Evolutionary conservation across 331 rosid genomes (phyloP).

Genomic region (Stylosanthes scabra): DNA sequence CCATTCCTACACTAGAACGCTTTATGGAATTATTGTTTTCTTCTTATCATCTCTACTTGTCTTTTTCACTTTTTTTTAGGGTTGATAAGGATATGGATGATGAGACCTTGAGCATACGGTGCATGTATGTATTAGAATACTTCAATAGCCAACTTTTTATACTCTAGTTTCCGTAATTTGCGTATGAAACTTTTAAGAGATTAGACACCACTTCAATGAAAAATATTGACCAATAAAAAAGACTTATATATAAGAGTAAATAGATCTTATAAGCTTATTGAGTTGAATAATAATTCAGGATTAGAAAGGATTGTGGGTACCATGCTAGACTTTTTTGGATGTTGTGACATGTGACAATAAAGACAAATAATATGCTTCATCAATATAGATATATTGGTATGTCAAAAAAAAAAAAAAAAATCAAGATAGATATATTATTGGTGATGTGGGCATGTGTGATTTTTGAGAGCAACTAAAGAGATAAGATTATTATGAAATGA

Average conservation of each 20-base stretch:
- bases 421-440: too few species aligned
- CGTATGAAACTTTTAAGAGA: conserved; percentile 20
- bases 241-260: neutral
- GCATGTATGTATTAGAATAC: neutral
- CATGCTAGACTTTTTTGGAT: conserved; percentile 16
- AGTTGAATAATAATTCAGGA: neutral
- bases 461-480: too few species aligned
- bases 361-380: too few species aligned
- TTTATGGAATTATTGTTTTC: too few species aligned
- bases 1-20: too few species aligned
- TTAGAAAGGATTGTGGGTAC: neutral
- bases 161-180: conserved; percentile 46
- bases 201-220: neutral
- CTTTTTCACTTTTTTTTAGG: neutral
- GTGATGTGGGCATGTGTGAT: neutral
- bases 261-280: neutral
- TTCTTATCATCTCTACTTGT: neutral
- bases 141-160: conserved; percentile 10
- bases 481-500: too few species aligned
- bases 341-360: neutral
- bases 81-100: conserved; percentile 37
- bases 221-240: conserved; percentile 2
- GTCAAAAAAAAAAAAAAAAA: too few species aligned
- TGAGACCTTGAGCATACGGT: conserved; percentile 26
- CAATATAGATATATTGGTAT: too few species aligned